Conservation (phyloP, 2,329 filamentous ascomycete species). For the Dothideomycetes sp. region DNA sequence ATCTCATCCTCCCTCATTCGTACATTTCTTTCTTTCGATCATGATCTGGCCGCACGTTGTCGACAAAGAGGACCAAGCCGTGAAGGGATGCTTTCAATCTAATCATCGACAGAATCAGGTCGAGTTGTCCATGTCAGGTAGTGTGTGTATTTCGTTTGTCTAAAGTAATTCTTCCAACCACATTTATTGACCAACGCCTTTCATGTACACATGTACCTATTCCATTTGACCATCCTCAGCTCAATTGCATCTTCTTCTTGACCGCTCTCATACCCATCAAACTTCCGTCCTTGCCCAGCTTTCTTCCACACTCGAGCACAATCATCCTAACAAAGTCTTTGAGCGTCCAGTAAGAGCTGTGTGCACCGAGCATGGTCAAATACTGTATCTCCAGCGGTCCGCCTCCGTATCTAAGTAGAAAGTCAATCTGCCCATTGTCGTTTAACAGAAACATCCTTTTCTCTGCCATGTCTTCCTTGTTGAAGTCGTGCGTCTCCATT, state of each 20-base stretch:
- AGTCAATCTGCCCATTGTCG: constrained; percentile 95
- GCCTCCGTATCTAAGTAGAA: constrained; percentile 69
- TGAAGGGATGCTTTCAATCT: too few relatives aligned
- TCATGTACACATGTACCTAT: too few relatives aligned
- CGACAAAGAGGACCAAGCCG: too few relatives aligned
- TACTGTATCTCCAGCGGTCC: constrained; percentile 92
- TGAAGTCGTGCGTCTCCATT: constrained; percentile 90
- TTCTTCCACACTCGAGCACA: constrained; percentile 75
- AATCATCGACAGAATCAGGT: too few relatives aligned
- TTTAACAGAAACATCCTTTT: constrained; percentile 80
- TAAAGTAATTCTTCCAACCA: too few relatives aligned
- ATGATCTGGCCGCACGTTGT: too few relatives aligned
- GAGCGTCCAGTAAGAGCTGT: constrained; percentile 87
- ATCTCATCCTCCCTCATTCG: too few relatives aligned
- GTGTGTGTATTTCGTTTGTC: too few relatives aligned
- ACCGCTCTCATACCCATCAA: constrained; percentile 42
- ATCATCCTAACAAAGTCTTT: constrained; percentile 83
- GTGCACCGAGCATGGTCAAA: constrained; percentile 89
- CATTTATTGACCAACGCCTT: too few relatives aligned
- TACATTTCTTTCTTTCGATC: too few relatives aligned
- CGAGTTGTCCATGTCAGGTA: too few relatives aligned
- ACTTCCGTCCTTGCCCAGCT: constrained; percentile 52
- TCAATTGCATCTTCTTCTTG: constrained; percentile 36
- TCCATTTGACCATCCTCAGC: too few relatives aligned
- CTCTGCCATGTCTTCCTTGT: constrained; percentile 82